These are phyloP conservation scores for Cercospora nicotianae DNA, from an alignment of 2,329 filamentous ascomycete genomes.

Conservation along the genomic window DNA sequence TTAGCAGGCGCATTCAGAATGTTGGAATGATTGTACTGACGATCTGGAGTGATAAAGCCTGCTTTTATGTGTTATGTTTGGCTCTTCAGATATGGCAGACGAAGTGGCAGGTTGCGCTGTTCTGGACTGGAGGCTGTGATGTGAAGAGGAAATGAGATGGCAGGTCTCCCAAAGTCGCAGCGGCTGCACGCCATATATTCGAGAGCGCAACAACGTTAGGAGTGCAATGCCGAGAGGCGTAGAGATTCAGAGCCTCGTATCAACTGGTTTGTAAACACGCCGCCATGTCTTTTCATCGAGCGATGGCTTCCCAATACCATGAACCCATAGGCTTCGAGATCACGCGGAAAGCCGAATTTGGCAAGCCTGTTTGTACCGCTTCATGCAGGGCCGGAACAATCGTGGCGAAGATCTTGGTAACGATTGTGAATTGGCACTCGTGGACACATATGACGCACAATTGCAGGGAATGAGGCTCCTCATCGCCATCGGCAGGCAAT, in stretches of 20 bases:
- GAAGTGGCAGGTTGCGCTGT: constrained; percentile 8
- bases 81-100: constrained; percentile 4
- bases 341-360: neutral
- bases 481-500: neutral
- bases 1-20: constrained; percentile 8
- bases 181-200: neutral
- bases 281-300: neutral
- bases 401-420: neutral
- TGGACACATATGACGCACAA: neutral
- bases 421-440: neutral
- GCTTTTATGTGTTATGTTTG: neutral
- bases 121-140: neutral
- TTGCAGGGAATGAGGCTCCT: neutral
- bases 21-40: constrained; percentile 13
- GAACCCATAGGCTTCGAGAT: neutral
- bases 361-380: neutral
- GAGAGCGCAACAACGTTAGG: neutral
- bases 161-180: neutral
- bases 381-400: neutral
- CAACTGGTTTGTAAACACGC: neutral
- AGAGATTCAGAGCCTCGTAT: neutral
- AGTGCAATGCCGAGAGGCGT: neutral
- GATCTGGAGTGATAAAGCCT: neutral
- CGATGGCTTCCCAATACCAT: neutral
- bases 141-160: constrained; percentile 5